Percentiles rank a stretch among this genome's conserved stretches.
These are phyloP conservation scores for Backusella australiensis DNA, from an alignment of 192 early-diverging fungal species.

Conservation along the genomic window DNA sequence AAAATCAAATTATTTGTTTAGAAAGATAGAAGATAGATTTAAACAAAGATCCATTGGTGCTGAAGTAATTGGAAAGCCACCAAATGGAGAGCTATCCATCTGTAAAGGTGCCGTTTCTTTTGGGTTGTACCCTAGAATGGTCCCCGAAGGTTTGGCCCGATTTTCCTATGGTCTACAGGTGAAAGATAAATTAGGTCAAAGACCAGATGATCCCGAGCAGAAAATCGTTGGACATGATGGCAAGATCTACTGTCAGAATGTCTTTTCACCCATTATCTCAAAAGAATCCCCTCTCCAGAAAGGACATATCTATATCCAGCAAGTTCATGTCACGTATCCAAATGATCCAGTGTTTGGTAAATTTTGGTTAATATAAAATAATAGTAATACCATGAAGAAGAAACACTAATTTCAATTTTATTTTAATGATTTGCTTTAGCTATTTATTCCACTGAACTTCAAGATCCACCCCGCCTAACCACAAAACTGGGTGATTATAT, in stretches of 20 bases:
- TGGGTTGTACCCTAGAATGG: conserved; percentile 42
- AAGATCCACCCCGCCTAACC: not conserved
- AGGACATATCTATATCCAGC: not conserved
- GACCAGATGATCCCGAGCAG: not conserved
- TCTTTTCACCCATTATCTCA: not conserved
- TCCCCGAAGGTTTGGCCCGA: conserved; percentile 44
- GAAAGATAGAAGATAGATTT: conserved; percentile 41
- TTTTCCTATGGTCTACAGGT: conserved; percentile 47
- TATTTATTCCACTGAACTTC: not conserved
- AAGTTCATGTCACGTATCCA: not conserved
- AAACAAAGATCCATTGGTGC: conserved; percentile 23
- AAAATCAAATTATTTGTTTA: conserved; percentile 49
- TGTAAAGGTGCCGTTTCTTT: conserved; percentile 53
- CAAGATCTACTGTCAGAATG: not conserved
- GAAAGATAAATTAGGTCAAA: conserved; percentile 30
- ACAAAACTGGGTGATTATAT: not conserved
- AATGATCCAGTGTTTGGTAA: not conserved
- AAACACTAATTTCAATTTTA: not conserved
- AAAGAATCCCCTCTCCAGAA: not conserved
- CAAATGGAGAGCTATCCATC: conserved; percentile 40
- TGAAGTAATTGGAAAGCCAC: conserved; percentile 40
- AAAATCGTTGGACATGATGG: not conserved
- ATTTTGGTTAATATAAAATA: not conserved
- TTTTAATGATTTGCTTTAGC: not conserved
- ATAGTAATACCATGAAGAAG: too few relatives aligned